Percentiles rank a stretch among this genome's conserved stretches.
Evolutionary conservation across 768 basidiomycete genomes (phyloP).

Genomic region (Serendipita vermifera): DNA sequence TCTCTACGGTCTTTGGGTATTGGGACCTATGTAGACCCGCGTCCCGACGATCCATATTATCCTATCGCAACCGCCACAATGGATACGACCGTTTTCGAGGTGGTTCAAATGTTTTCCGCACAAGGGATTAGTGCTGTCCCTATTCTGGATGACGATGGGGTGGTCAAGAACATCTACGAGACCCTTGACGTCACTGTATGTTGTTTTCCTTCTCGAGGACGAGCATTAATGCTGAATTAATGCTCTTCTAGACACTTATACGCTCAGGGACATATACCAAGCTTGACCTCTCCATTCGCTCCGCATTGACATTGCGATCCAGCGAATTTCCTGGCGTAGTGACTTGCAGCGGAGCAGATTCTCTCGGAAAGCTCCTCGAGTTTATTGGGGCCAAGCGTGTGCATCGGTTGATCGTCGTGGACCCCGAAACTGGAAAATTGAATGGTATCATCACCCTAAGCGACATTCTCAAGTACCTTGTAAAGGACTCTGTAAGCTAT

Average conservation of each 20-base stretch:
- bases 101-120: slow-evolving; percentile 37
- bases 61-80: slow-evolving; percentile 35
- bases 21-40: slow-evolving; percentile 29
- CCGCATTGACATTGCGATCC: slow-evolving; percentile 31
- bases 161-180: slow-evolving; percentile 36
- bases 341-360: slow-evolving; percentile 31
- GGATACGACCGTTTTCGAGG: slow-evolving; percentile 36
- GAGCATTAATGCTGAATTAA: background rate
- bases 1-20: slow-evolving; percentile 29
- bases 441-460: slow-evolving; percentile 23
- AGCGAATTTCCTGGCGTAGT: slow-evolving; percentile 36
- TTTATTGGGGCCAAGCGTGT: slow-evolving; percentile 29
- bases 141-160: slow-evolving; percentile 30
- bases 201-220: slow-evolving; percentile 6
- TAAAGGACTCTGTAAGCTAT: slow-evolving; percentile 9
- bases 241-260: slow-evolving; percentile 28
- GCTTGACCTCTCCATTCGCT: slow-evolving; percentile 32
- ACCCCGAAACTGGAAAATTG: slow-evolving; percentile 18
- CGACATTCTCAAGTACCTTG: slow-evolving; percentile 23
- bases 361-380: slow-evolving; percentile 28
- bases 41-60: slow-evolving; percentile 25
- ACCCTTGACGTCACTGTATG: slow-evolving; percentile 38
- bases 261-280: slow-evolving; percentile 32
- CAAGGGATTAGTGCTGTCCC: slow-evolving; percentile 36
- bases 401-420: slow-evolving; percentile 36